Evolutionary conservation across 208 protist species (phyloP), one percentile per base, ranked within the genome.

Genomic region (Porcisia hertigi): DNA sequence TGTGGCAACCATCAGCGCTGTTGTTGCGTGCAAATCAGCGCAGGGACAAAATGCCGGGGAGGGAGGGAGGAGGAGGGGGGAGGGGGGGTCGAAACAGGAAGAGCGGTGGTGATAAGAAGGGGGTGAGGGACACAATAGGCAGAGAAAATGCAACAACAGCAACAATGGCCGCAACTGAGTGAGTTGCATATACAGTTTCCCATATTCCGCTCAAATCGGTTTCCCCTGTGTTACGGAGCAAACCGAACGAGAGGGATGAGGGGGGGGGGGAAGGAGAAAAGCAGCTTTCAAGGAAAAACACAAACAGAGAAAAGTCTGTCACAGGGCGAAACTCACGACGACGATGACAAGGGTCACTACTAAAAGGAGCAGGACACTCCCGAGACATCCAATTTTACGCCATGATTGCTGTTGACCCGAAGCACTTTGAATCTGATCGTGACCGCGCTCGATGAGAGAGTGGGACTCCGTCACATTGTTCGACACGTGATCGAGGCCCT

Each of bases 331-430:
- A 9, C 80, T 8, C 7, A 88, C 54, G 25, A 92, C 86, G 9
- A 88, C 86, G 57, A 90, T 85, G 39, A 90, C 85, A 23, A 87
- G 71, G 53, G 91, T 75, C 25, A 87, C 72, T 30, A 94, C 75
- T 49, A 91, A 62, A 43, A 90, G 65, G 57, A 97, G 59, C 41
- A 95, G 69, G n/a, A 84, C 73, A 30, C 82, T 76, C 49, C 88
- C 73, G 34, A 86, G 77, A 67, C 90, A 95, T 30, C 86, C 79
- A 57, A 93, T 79, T 80, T 94, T 97, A 36, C 91, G 64, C 63
- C 84, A 89, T 23, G 81, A 78, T 41, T 81, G 84, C 71, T 95
- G 92, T 9, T 81, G 76, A 39, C 75, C 55, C 18, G 84, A 91
- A 8, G 92, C 87, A 3, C 71, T 73, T 71, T 88, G 75, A 20